Percentiles rank a stretch among this genome's conserved stretches.
Conservation (phyloP, 2,329 filamentous ascomycete species). For the Didymella arachidicola region DNA sequence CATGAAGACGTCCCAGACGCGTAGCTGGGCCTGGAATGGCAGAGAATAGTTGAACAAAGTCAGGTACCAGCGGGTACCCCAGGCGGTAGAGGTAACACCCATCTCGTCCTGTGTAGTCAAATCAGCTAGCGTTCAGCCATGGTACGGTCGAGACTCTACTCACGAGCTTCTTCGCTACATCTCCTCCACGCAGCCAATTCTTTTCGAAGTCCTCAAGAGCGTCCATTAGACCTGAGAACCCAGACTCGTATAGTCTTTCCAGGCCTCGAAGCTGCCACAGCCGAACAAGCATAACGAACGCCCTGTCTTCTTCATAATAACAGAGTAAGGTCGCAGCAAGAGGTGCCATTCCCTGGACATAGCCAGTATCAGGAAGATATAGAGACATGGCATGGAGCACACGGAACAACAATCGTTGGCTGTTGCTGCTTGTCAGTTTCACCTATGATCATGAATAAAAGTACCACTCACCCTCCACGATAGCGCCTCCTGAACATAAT, state of each 20-base stretch:
- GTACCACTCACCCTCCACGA: conserved; percentile 70
- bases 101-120: conserved; percentile 68
- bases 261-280: conserved; percentile 90
- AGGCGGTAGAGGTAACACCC: conserved; percentile 85
- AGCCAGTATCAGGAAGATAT: conserved; percentile 89
- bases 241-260: conserved; percentile 81
- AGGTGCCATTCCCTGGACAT: conserved; percentile 97
- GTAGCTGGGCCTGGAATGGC: conserved; percentile 90
- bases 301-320: conserved; percentile 94
- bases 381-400: conserved; percentile 91
- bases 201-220: conserved; percentile 85
- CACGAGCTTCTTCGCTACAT: conserved; percentile 82
- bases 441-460: neutral
- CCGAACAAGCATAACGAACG: conserved; percentile 96
- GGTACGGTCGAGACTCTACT: conserved; percentile 45
- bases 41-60: conserved; percentile 98
- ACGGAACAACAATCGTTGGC: conserved; percentile 86
- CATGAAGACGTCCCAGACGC: conserved; percentile 98
- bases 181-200: conserved; percentile 79
- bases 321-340: conserved; percentile 90
- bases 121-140: conserved; percentile 29
- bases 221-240: conserved; percentile 86
- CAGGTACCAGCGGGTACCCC: conserved; percentile 95
- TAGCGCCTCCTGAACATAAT: conserved; percentile 97
- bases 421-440: conserved; percentile 30